Evolutionary conservation across 2,329 filamentous ascomycete genomes (phyloP).

Genomic region (Apiospora aurea): DNA sequence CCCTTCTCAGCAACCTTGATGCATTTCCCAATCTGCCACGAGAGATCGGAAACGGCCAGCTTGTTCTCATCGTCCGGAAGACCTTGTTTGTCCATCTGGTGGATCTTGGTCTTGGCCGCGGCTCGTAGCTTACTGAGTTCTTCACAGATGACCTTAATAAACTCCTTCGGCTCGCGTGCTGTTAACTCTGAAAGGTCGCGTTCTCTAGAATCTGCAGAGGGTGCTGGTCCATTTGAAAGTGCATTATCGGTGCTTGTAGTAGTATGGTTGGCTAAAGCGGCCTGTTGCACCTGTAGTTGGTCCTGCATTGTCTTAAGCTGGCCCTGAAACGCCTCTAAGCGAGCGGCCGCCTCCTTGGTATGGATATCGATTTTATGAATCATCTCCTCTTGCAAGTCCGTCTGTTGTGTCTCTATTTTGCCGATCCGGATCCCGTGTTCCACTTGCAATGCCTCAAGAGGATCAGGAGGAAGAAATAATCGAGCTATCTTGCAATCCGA

Average conservation of each 20-base stretch:
- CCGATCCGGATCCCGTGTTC: background rate
- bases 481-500: no score
- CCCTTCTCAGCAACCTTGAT: slow-evolving; percentile 1
- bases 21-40: slow-evolving; percentile 3
- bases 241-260: no score
- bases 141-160: background rate
- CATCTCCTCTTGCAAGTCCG: background rate
- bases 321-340: background rate
- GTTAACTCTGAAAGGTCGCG: background rate
- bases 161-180: background rate
- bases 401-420: background rate
- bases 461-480: no score
- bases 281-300: background rate
- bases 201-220: background rate
- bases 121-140: background rate
- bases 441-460: no score
- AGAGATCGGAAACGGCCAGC: background rate
- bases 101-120: background rate
- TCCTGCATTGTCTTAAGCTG: background rate
- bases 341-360: background rate
- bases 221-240: no score
- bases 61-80: background rate
- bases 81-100: background rate
- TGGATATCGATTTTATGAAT: background rate
- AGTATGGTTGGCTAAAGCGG: no score